Evolutionary conservation across 2,329 filamentous ascomycete species (phyloP), one percentile per base, ranked within the genome.

Genomic region (Bimuria novae-zelandiae): DNA sequence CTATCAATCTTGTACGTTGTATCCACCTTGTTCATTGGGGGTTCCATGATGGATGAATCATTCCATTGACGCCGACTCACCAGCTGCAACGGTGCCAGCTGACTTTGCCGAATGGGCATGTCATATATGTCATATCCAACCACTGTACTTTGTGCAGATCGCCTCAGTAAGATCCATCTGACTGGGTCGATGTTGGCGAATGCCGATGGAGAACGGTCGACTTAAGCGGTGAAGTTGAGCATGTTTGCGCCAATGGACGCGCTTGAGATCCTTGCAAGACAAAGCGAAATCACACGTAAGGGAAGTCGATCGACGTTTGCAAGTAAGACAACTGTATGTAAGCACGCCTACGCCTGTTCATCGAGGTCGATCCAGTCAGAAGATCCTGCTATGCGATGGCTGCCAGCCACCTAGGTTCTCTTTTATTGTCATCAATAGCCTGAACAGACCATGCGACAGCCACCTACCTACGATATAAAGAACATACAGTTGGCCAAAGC

Each of bases 1-100:
- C 17, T 42, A 44, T 52, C 49, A 10, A 55, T 54, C 47, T 51
- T 49, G 51, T 56, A 55, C 6, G 55, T 54, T 17, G 50, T 56
- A 33, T 56, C 56, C 50, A 54, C 49, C 39, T 52, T 59, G 23
- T 37, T 53, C 17, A 33, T 27, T 29, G 32, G 22, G 14, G 37
- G 27, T 14, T 51, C 49, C 53, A 55, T 55, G 22, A 23, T 49
- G 33, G 22, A 32, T 35, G 49, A 40, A 49, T 37, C 44, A 29
- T 52, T 49, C 53, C 53, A 55, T 55, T 27, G 44, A 52, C 30
- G 33, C 22, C 36, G 23, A 48, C 22, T 48, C 44, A 41, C 39
- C 39, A 51, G 52, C 33, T 41, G 40, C 53, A 43, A 40, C 39
- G 30, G 25, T 42, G 23, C 39, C 48, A 39, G 39, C 30, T 37